Evolutionary conservation across 1,284 basidiomycete genomes (phyloP).

Genomic region (Ustilago tritici): DNA sequence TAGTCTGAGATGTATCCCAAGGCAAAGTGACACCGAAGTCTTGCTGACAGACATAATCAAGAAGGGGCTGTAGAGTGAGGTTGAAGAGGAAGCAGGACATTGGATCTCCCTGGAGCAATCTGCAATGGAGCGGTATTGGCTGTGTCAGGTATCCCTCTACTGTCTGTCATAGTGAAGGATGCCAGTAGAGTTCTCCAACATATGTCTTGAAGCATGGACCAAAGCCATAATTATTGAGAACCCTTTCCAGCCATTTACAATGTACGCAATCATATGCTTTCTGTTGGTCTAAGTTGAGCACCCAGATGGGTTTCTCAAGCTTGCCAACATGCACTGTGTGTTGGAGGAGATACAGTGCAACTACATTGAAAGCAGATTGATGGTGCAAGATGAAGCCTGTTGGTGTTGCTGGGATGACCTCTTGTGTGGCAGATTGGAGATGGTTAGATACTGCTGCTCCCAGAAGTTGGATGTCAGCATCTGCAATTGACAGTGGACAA

Average conservation of each 20-base stretch:
- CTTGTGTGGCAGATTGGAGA: slow-evolving; percentile 9
- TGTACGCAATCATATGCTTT: slow-evolving; percentile 10
- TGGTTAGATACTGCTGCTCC: slow-evolving; percentile 9
- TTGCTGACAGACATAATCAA: slow-evolving; percentile 3
- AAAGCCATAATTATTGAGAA: slow-evolving; percentile 11
- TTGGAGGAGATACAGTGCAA: slow-evolving; percentile 12
- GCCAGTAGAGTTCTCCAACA: background rate
- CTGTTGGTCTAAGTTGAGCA: slow-evolving; percentile 12
- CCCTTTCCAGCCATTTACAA: background rate
- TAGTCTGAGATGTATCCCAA: slow-evolving; percentile 4
- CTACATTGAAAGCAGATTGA: slow-evolving; percentile 10
- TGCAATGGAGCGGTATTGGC: slow-evolving; percentile 11
- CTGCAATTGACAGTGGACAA: slow-evolving; percentile 13
- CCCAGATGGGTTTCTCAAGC: slow-evolving; percentile 7
- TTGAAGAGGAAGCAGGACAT: slow-evolving; percentile 23
- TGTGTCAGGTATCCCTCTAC: slow-evolving; percentile 2
- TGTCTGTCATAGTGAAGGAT: background rate
- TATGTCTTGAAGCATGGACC: slow-evolving; percentile 6
- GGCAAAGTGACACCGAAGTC: background rate
- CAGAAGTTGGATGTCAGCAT: slow-evolving; percentile 2
- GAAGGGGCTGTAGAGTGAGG: slow-evolving; percentile 15
- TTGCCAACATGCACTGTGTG: background rate
- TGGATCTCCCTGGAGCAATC: slow-evolving; percentile 12
- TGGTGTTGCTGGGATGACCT: slow-evolving; percentile 9
- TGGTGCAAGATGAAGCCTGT: slow-evolving; percentile 13